Evolutionary conservation across 106 monocot species (phyloP).

Genomic region (Allium fistulosum): DNA sequence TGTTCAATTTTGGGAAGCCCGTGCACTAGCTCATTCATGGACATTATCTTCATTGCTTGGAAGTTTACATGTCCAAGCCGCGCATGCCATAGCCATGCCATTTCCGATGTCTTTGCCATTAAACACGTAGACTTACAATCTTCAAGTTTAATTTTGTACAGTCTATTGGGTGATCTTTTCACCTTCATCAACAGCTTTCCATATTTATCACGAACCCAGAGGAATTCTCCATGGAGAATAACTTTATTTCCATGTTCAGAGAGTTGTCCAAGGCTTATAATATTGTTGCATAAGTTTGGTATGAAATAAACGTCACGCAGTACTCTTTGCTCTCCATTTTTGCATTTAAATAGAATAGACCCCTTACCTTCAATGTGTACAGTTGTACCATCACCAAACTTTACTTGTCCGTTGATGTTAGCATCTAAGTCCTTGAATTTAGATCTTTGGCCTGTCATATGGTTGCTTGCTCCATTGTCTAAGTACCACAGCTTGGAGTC

Average conservation of each 20-base stretch:
- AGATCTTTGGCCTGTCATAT: too few species aligned
- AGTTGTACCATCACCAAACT: too few species aligned
- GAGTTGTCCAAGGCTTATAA: background rate
- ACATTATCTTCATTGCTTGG: background rate
- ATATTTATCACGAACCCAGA: too few species aligned
- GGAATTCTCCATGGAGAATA: too few species aligned
- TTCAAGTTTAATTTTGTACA: background rate
- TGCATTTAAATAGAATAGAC: background rate
- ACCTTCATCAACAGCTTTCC: too few species aligned
- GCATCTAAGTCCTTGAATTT: too few species aligned
- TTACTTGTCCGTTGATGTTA: too few species aligned
- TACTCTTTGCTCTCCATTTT: background rate
- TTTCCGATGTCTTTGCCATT: background rate
- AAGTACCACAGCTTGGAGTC: background rate
- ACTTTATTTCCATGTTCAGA: too few species aligned
- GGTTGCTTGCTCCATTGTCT: too few species aligned
- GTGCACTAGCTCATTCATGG: background rate
- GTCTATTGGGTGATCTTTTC: background rate
- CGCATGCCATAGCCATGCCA: conserved; percentile 5
- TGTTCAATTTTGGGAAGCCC: background rate
- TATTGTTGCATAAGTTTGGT: too few species aligned
- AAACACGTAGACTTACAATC: background rate
- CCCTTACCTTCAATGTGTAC: background rate
- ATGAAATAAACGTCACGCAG: background rate
- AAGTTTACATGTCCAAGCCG: too few species aligned